These are phyloP conservation scores for Teunomyces aglyptinius DNA, from an alignment of 805 yeast species.

Conservation along the genomic window DNA sequence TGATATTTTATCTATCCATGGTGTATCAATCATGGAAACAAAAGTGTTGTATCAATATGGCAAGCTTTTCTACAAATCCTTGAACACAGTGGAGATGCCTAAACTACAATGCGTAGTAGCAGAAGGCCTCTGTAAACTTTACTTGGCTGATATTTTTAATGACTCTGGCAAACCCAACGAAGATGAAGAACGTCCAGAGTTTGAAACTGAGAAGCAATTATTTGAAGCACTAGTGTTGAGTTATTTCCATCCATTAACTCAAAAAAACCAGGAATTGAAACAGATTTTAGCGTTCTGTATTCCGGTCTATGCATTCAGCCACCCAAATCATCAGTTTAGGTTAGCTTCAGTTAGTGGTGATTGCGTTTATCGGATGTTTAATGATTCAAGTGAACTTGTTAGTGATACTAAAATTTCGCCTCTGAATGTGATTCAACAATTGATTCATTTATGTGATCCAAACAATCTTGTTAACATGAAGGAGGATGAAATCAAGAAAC, in stretches of 20 bases:
- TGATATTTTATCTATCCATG: slow-evolving; percentile 78
- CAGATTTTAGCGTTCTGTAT: slow-evolving; percentile 85
- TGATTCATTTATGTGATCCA: slow-evolving; percentile 87
- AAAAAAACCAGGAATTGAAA: slow-evolving; percentile 60
- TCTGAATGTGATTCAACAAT: slow-evolving; percentile 58
- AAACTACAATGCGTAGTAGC: slow-evolving; percentile 77
- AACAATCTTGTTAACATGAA: slow-evolving; percentile 52
- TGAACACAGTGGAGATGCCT: slow-evolving; percentile 56
- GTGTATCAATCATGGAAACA: slow-evolving; percentile 61
- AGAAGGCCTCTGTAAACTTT: slow-evolving; percentile 80
- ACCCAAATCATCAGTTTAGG: slow-evolving; percentile 64
- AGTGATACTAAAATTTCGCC: slow-evolving; percentile 24
- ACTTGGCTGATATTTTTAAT: slow-evolving; percentile 69
- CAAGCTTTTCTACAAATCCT: slow-evolving; percentile 59
- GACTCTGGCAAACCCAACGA: slow-evolving; percentile 33
- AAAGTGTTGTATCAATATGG: slow-evolving; percentile 22
- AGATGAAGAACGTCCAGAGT: slow-evolving; percentile 18
- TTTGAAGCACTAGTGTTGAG: slow-evolving; percentile 68
- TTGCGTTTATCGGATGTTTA: slow-evolving; percentile 57
- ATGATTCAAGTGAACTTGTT: slow-evolving; percentile 28
- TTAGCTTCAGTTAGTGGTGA: slow-evolving; percentile 65
- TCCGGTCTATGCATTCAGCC: slow-evolving; percentile 84
- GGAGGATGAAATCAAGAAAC: slow-evolving; percentile 39
- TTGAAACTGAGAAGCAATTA: slow-evolving; percentile 38
- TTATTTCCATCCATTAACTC: slow-evolving; percentile 70